phyloP scores from a whole-genome alignment of 2,329 filamentous ascomycete genomes.

The Helminthosporium solani region DNA sequence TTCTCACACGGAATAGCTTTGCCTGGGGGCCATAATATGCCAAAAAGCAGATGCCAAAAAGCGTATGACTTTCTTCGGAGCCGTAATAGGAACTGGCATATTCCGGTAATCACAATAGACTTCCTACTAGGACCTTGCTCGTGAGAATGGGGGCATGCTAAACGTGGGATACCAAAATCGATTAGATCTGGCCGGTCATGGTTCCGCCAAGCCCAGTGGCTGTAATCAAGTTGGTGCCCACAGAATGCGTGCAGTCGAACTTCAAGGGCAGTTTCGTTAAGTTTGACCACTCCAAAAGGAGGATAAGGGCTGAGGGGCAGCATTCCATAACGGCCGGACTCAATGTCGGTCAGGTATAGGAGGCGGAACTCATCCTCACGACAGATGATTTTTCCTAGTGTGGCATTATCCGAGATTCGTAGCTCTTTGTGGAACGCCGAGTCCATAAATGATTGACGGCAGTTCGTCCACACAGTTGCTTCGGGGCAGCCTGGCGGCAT shows the following conservation, averaged over 20 bases:
- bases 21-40: neutral
- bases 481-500: too few species aligned
- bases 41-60: conserved; percentile 3
- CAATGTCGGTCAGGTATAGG: conserved; percentile 1
- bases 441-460: too few species aligned
- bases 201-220: neutral
- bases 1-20: neutral
- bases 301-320: conserved; percentile 1
- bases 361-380: conserved; percentile 11
- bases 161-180: neutral
- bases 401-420: conserved; percentile 13
- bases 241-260: conserved; percentile 1
- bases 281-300: conserved; percentile 1
- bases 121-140: neutral
- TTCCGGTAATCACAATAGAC: conserved; percentile 1
- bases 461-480: too few species aligned
- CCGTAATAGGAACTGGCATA: conserved; percentile 3
- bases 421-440: conserved; percentile 8
- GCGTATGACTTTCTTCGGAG: conserved; percentile 4
- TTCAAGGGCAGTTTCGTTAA: neutral
- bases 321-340: neutral
- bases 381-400: conserved; percentile 9
- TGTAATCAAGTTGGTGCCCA: neutral
- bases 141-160: conserved; percentile 1
- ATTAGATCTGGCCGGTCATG: neutral